Evolutionary conservation across 331 rosid species (phyloP).

Genomic region (Acacia pycnantha): DNA sequence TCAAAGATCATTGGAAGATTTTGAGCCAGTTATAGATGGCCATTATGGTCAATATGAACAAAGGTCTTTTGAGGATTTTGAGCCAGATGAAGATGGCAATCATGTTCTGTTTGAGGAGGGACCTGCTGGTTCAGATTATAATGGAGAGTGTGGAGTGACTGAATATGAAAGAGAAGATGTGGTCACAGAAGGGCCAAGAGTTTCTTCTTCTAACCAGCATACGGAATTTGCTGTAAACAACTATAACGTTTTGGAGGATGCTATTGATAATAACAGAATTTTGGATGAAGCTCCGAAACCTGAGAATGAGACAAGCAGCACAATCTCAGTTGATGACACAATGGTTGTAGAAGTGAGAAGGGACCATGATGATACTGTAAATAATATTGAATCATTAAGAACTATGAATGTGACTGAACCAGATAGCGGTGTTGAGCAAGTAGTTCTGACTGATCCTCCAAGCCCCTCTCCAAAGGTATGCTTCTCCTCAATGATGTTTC

Average conservation of each 20-base stretch:
- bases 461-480: conserved; percentile 50
- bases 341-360: conserved; percentile 24
- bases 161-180: conserved; percentile 38
- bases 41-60: conserved; percentile 30
- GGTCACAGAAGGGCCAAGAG: conserved; percentile 24
- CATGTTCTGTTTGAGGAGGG: conserved; percentile 32
- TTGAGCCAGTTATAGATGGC: conserved; percentile 33
- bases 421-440: conserved; percentile 29
- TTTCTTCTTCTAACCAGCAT: conserved; percentile 35
- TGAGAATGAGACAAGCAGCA: conserved; percentile 30
- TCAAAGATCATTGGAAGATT: conserved; percentile 29
- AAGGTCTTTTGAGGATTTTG: not conserved
- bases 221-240: conserved; percentile 28
- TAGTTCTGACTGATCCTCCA: conserved; percentile 31
- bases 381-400: conserved; percentile 35
- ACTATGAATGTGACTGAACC: conserved; percentile 31
- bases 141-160: conserved; percentile 33
- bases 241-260: conserved; percentile 27
- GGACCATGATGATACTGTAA: conserved; percentile 23
- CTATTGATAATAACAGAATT: conserved; percentile 13
- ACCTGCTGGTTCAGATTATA: conserved; percentile 43
- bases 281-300: conserved; percentile 36
- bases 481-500: not conserved
- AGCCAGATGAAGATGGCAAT: not conserved
- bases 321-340: conserved; percentile 26